Evolutionary conservation across 495 filamentous ascomycete species (phyloP), one percentile per base, ranked within the genome.

Genomic region (Chaetomidium leptoderma): DNA sequence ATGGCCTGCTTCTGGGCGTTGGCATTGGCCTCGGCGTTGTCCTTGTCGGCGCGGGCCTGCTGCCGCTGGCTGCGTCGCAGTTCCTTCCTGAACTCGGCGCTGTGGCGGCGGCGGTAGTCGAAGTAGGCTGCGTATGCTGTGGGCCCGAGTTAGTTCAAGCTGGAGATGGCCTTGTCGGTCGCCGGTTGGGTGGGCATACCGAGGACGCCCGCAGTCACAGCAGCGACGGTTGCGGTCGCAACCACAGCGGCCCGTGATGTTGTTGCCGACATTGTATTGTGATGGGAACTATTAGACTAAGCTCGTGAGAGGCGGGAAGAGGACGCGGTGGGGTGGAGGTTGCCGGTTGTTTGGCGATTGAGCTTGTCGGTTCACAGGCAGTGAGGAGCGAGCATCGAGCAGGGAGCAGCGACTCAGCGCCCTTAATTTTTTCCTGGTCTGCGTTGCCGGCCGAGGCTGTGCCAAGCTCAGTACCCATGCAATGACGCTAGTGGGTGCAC

Each of bases 21-120:
- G 39, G 79, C 81, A 43, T 85, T 74, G 42, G 82, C 83, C 61
- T 88, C 83, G 30, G 82, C 87, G 66, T 90, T 83, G 64, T 90
- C 86, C 74, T 92, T 92, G 63, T 86, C 86, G 36, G 75, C 84
- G 55, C 86, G 82, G 35, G 83, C 88, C 69, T 89, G 81, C 58
- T 81, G 79, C 67, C 88, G 87, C 68, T 89, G 88, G 71, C 91
- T 88, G 60, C 87, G 83, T 71, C 92, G 90, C 69, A 98, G 69
- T 57, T 83, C 76, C 73, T 87, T 90, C 66, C 93, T 82, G 81
- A 97, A 97, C 23, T 88, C 84, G 57, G 89, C 83, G 66, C 95
- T 86, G 68, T 83, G 86, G 63, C 93, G 89, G 64, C 93, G 84
- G 72, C 87, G 86, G 77, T 97, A 86, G 77, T 98, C 93, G 68